phyloP scores from a whole-genome alignment of 1,284 basidiomycete species.

The Irpex sp. region DNA sequence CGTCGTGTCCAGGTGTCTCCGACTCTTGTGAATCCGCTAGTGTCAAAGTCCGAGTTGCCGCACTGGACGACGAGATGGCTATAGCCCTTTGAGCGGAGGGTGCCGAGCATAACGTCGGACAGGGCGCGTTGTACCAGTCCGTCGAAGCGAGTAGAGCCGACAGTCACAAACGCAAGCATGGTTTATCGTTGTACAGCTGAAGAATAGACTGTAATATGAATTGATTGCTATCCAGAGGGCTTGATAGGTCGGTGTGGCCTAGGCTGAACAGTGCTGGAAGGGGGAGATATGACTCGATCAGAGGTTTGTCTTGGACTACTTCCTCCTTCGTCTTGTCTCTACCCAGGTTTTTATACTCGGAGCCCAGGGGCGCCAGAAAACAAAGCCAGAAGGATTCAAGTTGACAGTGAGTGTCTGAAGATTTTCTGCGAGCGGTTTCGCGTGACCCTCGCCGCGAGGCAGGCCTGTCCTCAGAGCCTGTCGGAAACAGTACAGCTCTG shows the following conservation, averaged over 20 bases:
- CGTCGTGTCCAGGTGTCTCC: constrained; percentile 23
- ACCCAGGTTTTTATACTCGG: not conserved
- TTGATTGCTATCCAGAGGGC: constrained; percentile 5
- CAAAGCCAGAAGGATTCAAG: not conserved
- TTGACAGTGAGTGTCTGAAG: not conserved
- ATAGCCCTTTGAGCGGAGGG: constrained; percentile 53
- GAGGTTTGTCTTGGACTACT: not conserved
- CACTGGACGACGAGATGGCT: constrained; percentile 65
- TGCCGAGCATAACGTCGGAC: constrained; percentile 47
- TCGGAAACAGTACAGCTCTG: not conserved
- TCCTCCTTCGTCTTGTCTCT: not conserved
- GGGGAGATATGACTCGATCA: not conserved
- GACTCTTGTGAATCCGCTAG: constrained; percentile 14
- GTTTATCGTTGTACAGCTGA: constrained; percentile 10
- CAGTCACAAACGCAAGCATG: constrained; percentile 77
- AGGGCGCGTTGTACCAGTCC: constrained; percentile 63
- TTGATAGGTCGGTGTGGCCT: not conserved
- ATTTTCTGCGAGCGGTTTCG: not conserved
- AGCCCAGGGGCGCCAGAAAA: not conserved
- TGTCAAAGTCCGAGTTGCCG: constrained; percentile 42
- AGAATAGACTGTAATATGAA: constrained; percentile 10
- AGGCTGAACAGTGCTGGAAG: not conserved
- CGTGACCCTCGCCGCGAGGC: not conserved
- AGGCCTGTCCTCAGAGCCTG: not conserved
- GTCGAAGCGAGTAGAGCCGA: constrained; percentile 89